Conservation (phyloP, 2,329 filamentous ascomycete species). For the Calonectria leucothoes region DNA sequence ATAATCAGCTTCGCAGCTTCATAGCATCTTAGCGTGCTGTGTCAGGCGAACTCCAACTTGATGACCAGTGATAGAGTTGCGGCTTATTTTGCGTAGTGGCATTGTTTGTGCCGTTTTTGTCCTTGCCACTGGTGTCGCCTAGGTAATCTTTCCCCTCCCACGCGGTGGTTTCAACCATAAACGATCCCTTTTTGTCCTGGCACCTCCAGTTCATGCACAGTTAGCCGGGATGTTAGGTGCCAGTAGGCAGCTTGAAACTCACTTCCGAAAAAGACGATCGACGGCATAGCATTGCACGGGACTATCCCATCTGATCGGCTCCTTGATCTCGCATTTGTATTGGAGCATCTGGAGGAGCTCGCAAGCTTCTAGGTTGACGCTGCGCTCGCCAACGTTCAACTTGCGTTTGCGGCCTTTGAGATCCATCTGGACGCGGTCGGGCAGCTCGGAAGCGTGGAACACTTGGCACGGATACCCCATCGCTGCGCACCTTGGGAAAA, state of each 20-base stretch:
- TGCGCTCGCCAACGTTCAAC: slow-evolving; percentile 48
- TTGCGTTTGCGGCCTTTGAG: slow-evolving; percentile 65
- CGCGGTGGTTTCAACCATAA: slow-evolving; percentile 72
- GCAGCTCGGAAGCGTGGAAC: slow-evolving; percentile 65
- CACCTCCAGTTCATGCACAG: slow-evolving; percentile 41
- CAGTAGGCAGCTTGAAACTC: slow-evolving; percentile 40
- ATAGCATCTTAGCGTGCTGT: slow-evolving; percentile 30
- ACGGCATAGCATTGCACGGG: slow-evolving; percentile 67
- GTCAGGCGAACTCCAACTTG: slow-evolving; percentile 50
- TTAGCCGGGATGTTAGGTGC: not conserved
- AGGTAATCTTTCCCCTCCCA: slow-evolving; percentile 62
- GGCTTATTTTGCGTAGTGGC: slow-evolving; percentile 29
- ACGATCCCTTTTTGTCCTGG: slow-evolving; percentile 65
- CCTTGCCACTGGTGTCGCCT: slow-evolving; percentile 6
- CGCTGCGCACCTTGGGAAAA: slow-evolving; percentile 3
- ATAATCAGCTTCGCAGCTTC: not conserved
- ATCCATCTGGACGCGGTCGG: slow-evolving; percentile 60
- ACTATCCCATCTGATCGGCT: slow-evolving; percentile 58
- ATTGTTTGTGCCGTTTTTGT: slow-evolving; percentile 27
- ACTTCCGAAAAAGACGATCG: slow-evolving; percentile 71
- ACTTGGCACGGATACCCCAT: slow-evolving; percentile 71
- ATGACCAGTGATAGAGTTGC: slow-evolving; percentile 48
- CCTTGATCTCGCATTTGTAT: slow-evolving; percentile 68
- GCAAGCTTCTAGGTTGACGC: slow-evolving; percentile 66
- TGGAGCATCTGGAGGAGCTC: slow-evolving; percentile 69